Conservation (phyloP, 2,329 filamentous ascomycete species). For the Microdochium paspali region DNA sequence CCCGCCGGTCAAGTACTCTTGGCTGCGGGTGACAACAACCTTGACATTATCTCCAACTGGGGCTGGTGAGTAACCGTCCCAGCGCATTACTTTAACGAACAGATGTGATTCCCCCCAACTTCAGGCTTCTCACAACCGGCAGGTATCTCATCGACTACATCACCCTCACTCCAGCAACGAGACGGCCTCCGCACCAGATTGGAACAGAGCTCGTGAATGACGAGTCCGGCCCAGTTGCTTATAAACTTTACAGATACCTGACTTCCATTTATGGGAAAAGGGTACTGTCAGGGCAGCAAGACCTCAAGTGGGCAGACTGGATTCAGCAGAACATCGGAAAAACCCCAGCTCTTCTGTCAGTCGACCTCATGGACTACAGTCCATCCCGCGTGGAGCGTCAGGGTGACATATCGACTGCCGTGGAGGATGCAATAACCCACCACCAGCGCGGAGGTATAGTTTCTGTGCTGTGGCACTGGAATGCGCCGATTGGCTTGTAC, state of each 20-base stretch:
- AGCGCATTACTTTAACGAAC: neutral
- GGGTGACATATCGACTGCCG: conserved; percentile 27
- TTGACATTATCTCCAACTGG: conserved; percentile 36
- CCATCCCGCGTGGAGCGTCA: conserved; percentile 29
- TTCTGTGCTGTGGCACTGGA: conserved; percentile 39
- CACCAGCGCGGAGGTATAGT: conserved; percentile 32
- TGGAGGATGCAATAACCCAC: conserved; percentile 36
- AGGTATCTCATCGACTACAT: conserved; percentile 35
- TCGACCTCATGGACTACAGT: conserved; percentile 40
- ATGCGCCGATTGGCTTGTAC: conserved; percentile 33
- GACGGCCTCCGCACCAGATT: conserved; percentile 28
- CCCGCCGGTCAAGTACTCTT: conserved; percentile 33
- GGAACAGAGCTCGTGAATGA: conserved; percentile 25
- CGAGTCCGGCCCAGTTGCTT: conserved; percentile 24
- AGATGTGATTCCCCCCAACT: too few species aligned
- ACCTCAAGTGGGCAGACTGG: conserved; percentile 31
- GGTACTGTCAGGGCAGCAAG: conserved; percentile 38
- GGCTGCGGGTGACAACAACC: conserved; percentile 30
- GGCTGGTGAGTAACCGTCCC: conserved; percentile 25
- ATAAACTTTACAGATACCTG: conserved; percentile 29
- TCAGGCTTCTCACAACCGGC: too few species aligned
- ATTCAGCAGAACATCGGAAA: conserved; percentile 32
- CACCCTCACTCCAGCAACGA: conserved; percentile 22
- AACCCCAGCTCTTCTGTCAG: conserved; percentile 33
- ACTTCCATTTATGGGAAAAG: conserved; percentile 33